Base-by-base conservation (phyloP, 2,329 filamentous ascomycete genomes). In the Zalaria obscura region DNA sequence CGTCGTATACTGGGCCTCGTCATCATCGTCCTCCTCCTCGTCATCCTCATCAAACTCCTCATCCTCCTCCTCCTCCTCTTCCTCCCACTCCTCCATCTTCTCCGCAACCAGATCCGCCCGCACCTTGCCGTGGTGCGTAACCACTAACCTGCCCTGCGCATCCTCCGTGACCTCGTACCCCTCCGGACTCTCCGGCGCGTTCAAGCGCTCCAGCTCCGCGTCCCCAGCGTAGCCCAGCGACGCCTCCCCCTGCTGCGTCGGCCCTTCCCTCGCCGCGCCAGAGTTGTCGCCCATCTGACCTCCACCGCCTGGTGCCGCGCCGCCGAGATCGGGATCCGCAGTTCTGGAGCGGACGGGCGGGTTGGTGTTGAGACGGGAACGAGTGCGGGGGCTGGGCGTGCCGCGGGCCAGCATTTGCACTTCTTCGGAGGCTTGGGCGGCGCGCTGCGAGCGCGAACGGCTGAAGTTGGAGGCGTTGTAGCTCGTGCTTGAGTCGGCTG, bases 391-490 rank as follows among this genome's bases (percentile, higher is more conserved):
- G 27, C 39, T 36, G 7, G 46, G 47, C 26, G 38, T 46, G 36
- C 48, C 48, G 36, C 48, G 46, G 35, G 48, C 45, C 27, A 55
- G 44, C 38, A 50, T 45, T 28, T 47, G 46, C 26, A 54, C 46
- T 47, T 55, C 52, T 29, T 52, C 48, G 4, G 47, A 50, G 35
- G 53, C 44, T 39, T 48, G 48, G 9, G 50, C 50, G 34, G 52
- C 46, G 29, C 52, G 52, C 35, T 54, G 49, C 35, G 54, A 50
- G 31, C 52, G 49, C 38, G 42, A 40, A 35, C 42, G 42, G 36
- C 42, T 39, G 11, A 35, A 40, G 27, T 40, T 39, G 10, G 42
- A 39, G 33, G 33, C 28, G n/a, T 38, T 41, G 39, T 41, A 39
- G 6, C 38, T 38, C 35, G 39, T 44, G 25, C 35, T 28, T 5